phyloP scores from a whole-genome alignment of 495 filamentous ascomycete genomes.

The Cairneyella variabilis region DNA sequence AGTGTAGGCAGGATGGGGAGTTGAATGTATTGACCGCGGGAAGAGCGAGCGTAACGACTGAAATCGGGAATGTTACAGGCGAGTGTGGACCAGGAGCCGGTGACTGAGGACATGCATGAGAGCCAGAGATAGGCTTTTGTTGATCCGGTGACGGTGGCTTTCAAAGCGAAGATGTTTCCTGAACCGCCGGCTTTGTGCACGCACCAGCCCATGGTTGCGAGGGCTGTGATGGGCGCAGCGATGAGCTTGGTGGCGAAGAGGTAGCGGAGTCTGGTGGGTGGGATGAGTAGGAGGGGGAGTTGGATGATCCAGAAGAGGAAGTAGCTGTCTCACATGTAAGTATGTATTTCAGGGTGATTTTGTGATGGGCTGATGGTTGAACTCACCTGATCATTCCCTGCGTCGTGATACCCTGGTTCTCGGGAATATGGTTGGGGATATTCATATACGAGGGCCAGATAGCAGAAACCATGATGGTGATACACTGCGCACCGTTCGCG shows the following conservation, averaged over 20 bases:
- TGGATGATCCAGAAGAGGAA: constrained; percentile 59
- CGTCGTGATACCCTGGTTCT: constrained; percentile 57
- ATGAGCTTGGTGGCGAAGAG: constrained; percentile 57
- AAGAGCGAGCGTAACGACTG: constrained; percentile 50
- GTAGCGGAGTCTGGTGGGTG: constrained; percentile 51
- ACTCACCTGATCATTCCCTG: constrained; percentile 52
- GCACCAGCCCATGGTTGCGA: constrained; percentile 52
- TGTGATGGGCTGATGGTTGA: too few relatives aligned
- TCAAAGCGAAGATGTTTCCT: constrained; percentile 41
- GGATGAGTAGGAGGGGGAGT: constrained; percentile 51
- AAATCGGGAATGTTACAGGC: constrained; percentile 58
- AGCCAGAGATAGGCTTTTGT: constrained; percentile 38
- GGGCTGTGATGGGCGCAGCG: constrained; percentile 46
- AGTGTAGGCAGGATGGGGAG: constrained; percentile 56
- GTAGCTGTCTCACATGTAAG: constrained; percentile 41
- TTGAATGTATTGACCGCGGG: constrained; percentile 51
- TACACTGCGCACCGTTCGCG: constrained; percentile 60
- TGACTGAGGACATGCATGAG: constrained; percentile 41
- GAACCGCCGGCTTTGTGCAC: constrained; percentile 43
- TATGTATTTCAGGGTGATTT: not conserved
- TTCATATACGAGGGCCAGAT: constrained; percentile 62
- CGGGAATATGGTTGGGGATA: constrained; percentile 52
- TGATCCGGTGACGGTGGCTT: constrained; percentile 38
- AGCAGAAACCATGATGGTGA: constrained; percentile 63
- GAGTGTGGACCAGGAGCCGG: constrained; percentile 41